Conservation (phyloP, 164 flowering plant species). For the Vitis rotundifolia region DNA sequence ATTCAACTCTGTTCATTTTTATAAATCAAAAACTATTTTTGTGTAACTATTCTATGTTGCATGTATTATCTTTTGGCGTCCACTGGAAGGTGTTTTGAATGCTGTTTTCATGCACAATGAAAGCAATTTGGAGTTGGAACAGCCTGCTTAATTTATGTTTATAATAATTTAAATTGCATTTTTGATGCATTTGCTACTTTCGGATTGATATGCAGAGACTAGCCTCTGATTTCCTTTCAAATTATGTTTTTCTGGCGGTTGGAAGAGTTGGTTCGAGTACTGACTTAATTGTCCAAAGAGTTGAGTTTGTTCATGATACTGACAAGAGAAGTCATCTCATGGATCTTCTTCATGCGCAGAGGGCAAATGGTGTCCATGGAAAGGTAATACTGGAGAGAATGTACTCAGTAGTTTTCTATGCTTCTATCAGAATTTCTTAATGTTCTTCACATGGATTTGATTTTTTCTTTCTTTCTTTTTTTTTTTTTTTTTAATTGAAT, state of each 20-base stretch:
- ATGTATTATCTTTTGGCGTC: background rate
- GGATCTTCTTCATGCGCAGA: slow-evolving; percentile 60
- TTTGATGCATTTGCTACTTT: background rate
- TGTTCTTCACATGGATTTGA: background rate
- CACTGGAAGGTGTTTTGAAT: background rate
- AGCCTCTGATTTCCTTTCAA: slow-evolving; percentile 55
- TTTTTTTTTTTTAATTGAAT: too few species aligned
- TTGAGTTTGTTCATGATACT: slow-evolving; percentile 51
- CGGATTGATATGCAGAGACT: slow-evolving; percentile 43
- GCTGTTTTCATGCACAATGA: background rate
- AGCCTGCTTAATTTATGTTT: background rate
- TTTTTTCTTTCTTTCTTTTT: background rate
- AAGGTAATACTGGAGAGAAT: slow-evolving; percentile 34
- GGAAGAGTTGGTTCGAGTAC: slow-evolving; percentile 77
- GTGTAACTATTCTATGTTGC: background rate
- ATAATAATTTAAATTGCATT: background rate
- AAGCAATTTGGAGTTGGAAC: too few species aligned
- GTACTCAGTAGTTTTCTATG: too few species aligned
- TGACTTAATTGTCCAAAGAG: slow-evolving; percentile 59
- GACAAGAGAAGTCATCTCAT: slow-evolving; percentile 66
- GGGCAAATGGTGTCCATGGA: slow-evolving; percentile 47
- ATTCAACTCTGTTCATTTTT: background rate
- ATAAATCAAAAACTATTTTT: too few species aligned
- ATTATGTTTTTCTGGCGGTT: slow-evolving; percentile 59
- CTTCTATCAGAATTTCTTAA: too few species aligned